Conservation (phyloP, 139 green algal species). For the Coelastrella sp. region DNA sequence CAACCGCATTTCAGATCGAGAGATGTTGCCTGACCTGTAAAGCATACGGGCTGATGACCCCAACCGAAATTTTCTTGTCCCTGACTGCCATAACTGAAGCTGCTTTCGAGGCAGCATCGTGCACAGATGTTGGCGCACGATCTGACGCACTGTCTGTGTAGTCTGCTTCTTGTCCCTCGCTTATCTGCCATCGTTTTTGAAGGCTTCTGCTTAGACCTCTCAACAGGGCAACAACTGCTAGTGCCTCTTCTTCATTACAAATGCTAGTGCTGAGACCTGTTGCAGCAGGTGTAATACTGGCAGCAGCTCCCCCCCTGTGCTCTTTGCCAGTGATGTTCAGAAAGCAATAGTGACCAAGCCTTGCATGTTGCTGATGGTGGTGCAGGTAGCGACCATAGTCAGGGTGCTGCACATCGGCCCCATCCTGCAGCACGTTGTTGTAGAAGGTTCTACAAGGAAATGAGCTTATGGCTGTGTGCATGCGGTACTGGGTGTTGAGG, state of each 20-base stretch:
- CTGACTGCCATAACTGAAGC: too few relatives aligned
- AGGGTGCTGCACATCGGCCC: slow-evolving; percentile 48
- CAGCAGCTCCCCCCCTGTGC: neutral
- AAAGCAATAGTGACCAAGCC: too few relatives aligned
- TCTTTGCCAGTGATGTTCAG: neutral
- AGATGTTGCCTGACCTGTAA: slow-evolving; percentile 18
- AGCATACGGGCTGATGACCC: neutral
- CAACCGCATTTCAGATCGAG: too few relatives aligned
- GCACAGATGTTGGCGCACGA: too few relatives aligned
- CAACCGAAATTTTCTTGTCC: neutral
- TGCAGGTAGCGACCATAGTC: slow-evolving; percentile 48
- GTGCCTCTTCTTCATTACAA: neutral
- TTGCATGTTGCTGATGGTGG: too few relatives aligned
- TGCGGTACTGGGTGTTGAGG: slow-evolving; percentile 79
- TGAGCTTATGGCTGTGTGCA: slow-evolving; percentile 78
- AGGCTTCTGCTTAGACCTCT: neutral
- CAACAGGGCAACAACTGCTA: too few relatives aligned
- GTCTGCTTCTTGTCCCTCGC: neutral
- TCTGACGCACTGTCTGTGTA: neutral
- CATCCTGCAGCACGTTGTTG: slow-evolving; percentile 74
- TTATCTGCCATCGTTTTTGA: too few relatives aligned
- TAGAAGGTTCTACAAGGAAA: slow-evolving; percentile 86
- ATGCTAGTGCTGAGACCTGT: neutral
- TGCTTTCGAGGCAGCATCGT: too few relatives aligned
- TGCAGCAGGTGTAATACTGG: neutral